These are phyloP conservation scores for Serendipita vermifera DNA, from an alignment of 768 basidiomycete species.

Conservation along the genomic window DNA sequence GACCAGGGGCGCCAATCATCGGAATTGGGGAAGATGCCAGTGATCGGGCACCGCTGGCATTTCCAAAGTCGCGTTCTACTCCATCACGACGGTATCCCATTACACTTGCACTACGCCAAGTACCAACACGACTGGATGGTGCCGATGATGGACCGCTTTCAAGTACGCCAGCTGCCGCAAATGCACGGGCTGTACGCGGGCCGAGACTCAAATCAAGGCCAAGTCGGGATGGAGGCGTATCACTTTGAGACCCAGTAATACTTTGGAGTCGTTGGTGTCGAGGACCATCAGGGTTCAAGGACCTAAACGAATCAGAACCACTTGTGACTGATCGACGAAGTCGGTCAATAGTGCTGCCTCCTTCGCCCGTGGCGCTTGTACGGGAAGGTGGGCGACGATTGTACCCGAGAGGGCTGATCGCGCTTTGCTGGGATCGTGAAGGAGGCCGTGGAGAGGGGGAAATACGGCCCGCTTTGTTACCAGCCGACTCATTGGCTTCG, in stretches of 20 bases:
- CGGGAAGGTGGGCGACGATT: not conserved
- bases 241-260: not conserved
- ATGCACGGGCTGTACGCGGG: not conserved
- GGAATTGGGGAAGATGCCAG: not conserved
- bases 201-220: conserved; percentile 2
- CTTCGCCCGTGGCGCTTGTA: not conserved
- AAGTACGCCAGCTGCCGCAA: conserved; percentile 2
- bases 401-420: not conserved
- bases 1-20: not conserved
- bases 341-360: not conserved
- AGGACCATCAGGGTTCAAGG: not conserved
- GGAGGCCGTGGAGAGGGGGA: too few relatives aligned
- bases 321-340: not conserved
- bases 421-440: too few relatives aligned
- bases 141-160: not conserved
- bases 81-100: conserved; percentile 1
- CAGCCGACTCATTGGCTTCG: too few relatives aligned
- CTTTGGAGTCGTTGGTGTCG: not conserved
- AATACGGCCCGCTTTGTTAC: too few relatives aligned
- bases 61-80: not conserved
- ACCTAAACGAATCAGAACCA: not conserved
- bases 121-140: not conserved
- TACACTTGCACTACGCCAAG: not conserved
- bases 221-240: not conserved
- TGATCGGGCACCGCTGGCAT: not conserved